These are phyloP conservation scores for Hydnum rufescens DNA, from an alignment of 768 basidiomycete genomes.

Conservation along the genomic window DNA sequence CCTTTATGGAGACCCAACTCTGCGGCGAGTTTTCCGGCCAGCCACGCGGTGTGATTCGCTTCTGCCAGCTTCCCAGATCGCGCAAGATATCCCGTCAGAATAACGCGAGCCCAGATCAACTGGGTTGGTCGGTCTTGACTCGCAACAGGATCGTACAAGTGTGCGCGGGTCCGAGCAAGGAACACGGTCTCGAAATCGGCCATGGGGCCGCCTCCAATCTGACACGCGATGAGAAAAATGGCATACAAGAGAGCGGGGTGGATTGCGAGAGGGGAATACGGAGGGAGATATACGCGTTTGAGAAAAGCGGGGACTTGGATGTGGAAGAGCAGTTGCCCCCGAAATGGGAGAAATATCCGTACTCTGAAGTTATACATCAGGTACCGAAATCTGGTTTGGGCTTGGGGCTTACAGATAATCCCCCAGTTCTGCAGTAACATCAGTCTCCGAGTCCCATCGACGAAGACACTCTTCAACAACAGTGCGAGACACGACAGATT, in stretches of 20 bases:
- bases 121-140: slow-evolving; percentile 7
- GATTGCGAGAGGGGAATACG: not conserved
- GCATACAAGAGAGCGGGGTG: slow-evolving; percentile 9
- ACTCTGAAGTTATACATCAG: not conserved
- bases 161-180: not conserved
- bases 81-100: slow-evolving; percentile 6
- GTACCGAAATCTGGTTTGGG: not conserved
- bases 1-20: not conserved
- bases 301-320: not conserved
- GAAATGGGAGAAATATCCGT: not conserved
- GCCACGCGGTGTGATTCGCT: not conserved
- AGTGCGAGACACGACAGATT: not conserved
- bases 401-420: not conserved
- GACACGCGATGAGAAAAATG: slow-evolving; percentile 8
- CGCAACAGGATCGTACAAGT: no score
- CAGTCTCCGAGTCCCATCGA: not conserved
- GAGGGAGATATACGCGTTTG: not conserved
- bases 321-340: not conserved
- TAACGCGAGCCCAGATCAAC: slow-evolving; percentile 4
- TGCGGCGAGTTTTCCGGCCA: not conserved
- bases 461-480: not conserved
- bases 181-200: slow-evolving; percentile 4
- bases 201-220: slow-evolving; percentile 3
- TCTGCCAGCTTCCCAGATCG: not conserved
- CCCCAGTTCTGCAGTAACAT: not conserved